Base-by-base conservation (phyloP, 2,329 filamentous ascomycete species). In the Trichophaea hybrida region DNA sequence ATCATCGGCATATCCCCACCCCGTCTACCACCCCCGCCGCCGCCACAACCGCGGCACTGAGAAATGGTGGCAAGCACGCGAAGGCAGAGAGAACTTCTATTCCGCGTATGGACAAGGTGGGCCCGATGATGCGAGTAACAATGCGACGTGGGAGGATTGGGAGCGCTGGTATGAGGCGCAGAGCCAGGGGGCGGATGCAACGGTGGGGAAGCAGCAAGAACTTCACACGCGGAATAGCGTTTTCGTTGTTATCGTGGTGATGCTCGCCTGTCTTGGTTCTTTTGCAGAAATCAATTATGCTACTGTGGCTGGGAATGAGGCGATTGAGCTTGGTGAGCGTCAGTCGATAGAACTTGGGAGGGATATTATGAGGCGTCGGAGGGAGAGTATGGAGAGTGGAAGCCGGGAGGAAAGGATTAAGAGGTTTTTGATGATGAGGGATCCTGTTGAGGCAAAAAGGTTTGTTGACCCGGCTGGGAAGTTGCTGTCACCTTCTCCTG, bases 81-180 rank as follows among this genome's bases (percentile, higher is more conserved):
- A 64, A 40, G 61, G 38, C 15, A 57, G 57, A 5, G 17, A 59
- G 55, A 33, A 64, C 6, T 65, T 62, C 35, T 46, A 32, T 6
- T 61, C 54, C 35, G 8, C 52, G 66, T 71, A 67, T 64, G 69
- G 64, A 53, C 69, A 64, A 68, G 72, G 73, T 55, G 69, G 65
- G 63, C 70, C 65, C 66, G 59, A 76, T 70, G 71, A 77, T 2
- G 80, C 83, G 53, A 79, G 76, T 68, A 71, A 75, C 67, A 97
- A 97, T 71, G 93, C 88, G 0, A 97, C 93, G 0, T 98, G 93
- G 93, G 93, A 98, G 71, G 93, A 98, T 71, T 96, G 90, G 90
- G 88, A 95, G 74, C 78, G 78, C 49, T 94, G 57, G 60, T 57
- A 15, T 52, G 38, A 32, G 55, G 53, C 38, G 1, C 37, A 49